These are phyloP conservation scores for Boletus eberwhitei DNA, from an alignment of 768 basidiomycete genomes.

Conservation along the genomic window DNA sequence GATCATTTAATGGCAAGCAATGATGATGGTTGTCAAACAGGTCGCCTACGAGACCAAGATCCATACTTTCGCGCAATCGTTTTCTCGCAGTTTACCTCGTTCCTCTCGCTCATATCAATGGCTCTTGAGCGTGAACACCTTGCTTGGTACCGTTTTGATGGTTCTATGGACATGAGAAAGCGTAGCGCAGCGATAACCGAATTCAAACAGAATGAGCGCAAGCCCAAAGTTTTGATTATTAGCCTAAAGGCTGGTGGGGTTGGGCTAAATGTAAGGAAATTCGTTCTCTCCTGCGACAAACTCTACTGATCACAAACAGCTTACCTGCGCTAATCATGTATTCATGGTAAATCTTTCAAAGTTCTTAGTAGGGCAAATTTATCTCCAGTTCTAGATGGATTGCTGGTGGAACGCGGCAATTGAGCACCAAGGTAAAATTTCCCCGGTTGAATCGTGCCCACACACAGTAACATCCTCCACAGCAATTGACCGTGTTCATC, in stretches of 20 bases:
- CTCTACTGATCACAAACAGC: slow-evolving; percentile 33
- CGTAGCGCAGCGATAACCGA: slow-evolving; percentile 70
- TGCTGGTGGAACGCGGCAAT: slow-evolving; percentile 90
- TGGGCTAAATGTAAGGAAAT: slow-evolving; percentile 67
- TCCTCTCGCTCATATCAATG: slow-evolving; percentile 76
- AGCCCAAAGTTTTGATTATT: slow-evolving; percentile 72
- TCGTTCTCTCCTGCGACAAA: not conserved
- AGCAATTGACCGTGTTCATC: slow-evolving; percentile 85
- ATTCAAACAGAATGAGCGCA: slow-evolving; percentile 67
- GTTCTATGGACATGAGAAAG: slow-evolving; percentile 86
- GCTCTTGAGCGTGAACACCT: slow-evolving; percentile 67
- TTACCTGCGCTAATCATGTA: slow-evolving; percentile 80
- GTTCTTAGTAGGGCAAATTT: not conserved
- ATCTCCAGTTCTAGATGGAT: slow-evolving; percentile 60
- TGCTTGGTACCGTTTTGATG: slow-evolving; percentile 81
- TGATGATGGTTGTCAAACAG: slow-evolving; percentile 31
- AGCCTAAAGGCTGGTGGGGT: slow-evolving; percentile 92
- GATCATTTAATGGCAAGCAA: not conserved
- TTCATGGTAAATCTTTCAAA: slow-evolving; percentile 61
- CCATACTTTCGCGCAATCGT: slow-evolving; percentile 80
- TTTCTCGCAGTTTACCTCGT: slow-evolving; percentile 88
- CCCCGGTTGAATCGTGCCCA: not conserved
- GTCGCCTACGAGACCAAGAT: slow-evolving; percentile 64
- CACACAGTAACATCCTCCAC: slow-evolving; percentile 5
- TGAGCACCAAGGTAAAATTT: slow-evolving; percentile 72